Evolutionary conservation across 768 basidiomycete genomes (phyloP).

Genomic region (Pulveroboletus sp.): DNA sequence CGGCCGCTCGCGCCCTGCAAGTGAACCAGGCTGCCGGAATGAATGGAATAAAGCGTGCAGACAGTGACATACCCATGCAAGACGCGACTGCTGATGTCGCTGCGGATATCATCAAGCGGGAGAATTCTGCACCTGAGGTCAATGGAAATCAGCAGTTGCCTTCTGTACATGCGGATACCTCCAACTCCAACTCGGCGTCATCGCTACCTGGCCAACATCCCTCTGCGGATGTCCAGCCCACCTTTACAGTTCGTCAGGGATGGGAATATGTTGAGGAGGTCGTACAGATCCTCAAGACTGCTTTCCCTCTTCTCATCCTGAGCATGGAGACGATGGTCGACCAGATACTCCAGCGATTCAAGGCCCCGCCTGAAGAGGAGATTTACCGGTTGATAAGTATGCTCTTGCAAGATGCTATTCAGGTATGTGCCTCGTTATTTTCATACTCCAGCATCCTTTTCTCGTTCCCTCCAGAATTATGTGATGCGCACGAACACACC

Average conservation of each 20-base stretch:
- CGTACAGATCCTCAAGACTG: constrained; percentile 88
- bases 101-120: constrained; percentile 27
- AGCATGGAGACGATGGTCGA: constrained; percentile 98
- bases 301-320: constrained; percentile 89
- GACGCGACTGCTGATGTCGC: constrained; percentile 26
- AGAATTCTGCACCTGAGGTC: constrained; percentile 15
- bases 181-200: constrained; percentile 7
- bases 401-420: constrained; percentile 81
- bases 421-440: constrained; percentile 43
- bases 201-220: constrained; percentile 16
- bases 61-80: constrained; percentile 30
- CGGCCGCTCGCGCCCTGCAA: constrained; percentile 33
- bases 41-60: constrained; percentile 30
- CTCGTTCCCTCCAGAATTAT: constrained; percentile 49
- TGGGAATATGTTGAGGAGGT: constrained; percentile 94
- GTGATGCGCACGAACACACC: constrained; percentile 58
- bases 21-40: constrained; percentile 27
- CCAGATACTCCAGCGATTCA: constrained; percentile 86
- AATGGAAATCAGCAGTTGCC: constrained; percentile 25
- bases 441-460: background rate
- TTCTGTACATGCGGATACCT: constrained; percentile 16
- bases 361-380: constrained; percentile 86
- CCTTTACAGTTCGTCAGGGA: constrained; percentile 54
- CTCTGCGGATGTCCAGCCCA: constrained; percentile 20
- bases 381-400: constrained; percentile 88